These are phyloP conservation scores for Xylariaceae sp. DNA, from an alignment of 2,329 filamentous ascomycete genomes.

Conservation along the genomic window DNA sequence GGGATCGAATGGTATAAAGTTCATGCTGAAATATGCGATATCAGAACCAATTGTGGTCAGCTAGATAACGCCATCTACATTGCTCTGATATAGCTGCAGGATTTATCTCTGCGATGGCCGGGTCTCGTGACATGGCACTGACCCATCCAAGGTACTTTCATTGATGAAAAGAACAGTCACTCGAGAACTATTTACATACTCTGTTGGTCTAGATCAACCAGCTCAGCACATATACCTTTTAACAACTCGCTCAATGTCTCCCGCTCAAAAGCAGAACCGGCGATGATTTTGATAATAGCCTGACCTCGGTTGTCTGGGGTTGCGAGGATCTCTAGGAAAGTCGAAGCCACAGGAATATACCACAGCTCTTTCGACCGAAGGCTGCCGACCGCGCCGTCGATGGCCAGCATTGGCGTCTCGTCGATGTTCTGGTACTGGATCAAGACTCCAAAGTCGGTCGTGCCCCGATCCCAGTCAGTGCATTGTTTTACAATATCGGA, in stretches of 20 bases:
- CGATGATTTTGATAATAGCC: neutral
- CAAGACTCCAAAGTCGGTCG: neutral
- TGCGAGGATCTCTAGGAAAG: neutral
- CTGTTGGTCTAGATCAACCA: neutral
- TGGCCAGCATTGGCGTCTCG: no score
- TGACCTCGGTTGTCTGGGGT: neutral
- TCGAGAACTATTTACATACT: no score
- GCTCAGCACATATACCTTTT: neutral
- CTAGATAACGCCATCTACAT: no score
- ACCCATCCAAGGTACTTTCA: no score
- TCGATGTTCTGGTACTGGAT: neutral
- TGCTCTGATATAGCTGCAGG: no score
- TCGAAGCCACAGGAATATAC: neutral
- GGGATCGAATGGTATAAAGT: no score
- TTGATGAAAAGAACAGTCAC: no score
- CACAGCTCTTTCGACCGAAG: neutral
- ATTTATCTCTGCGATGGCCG: no score
- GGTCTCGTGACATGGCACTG: no score
- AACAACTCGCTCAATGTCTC: neutral
- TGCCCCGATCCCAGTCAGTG: neutral
- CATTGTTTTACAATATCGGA: neutral
- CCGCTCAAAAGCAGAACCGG: neutral
- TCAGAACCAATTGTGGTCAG: no score
- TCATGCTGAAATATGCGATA: no score
- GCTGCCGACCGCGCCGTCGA: no score